Evolutionary conservation across 192 early-diverging fungal species (phyloP), one percentile per base, ranked within the genome.

Genomic region (Irineochytrium annulatum): DNA sequence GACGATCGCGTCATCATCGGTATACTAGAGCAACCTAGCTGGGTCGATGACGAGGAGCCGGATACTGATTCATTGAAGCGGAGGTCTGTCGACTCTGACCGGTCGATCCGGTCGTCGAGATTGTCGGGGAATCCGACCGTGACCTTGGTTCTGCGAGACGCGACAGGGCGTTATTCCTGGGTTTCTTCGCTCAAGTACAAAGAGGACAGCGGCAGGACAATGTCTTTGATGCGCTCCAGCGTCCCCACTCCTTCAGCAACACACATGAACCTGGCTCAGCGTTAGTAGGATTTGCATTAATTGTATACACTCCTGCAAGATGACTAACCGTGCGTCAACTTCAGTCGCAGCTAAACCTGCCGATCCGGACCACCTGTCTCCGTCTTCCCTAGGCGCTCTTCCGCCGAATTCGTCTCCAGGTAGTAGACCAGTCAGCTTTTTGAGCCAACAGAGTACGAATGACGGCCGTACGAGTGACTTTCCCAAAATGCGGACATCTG

Each of bases 91-190:
- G n/a, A n/a, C n/a, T n/a, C n/a, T 35, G 26, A 55, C 3, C 20
- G 26, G 3, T 55, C 34, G 53, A 29, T 33, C 34, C 53, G 20
- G 53, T 16, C 48, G 48, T 22, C 27, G 8, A 19, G 45, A 28
- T 11, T 43, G 43, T 46, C 58, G 14, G 17, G 49, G 13, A 34
- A 62, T 0, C 86, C 86, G 6, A 67, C 75, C 45, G 59, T 88
- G 37, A 73, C 82, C 1, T 53, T 84, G 0, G 73, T 87, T 0
- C 60, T 89, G 51, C 76, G 90, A 37, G 87, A 91, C 56, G 69
- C 82, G 5, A 84, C 73, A 19, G 90, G 90, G 24, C 85, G 79
- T 59, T 87, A 86, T 59, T 80, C 83, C 0, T 91, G 87, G 87
- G 75, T 75, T 29, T 65, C 76, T 20, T 67, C 70, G 33, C 68